Evolutionary conservation across 495 filamentous ascomycete genomes (phyloP).

Genomic region (Aspergillus sparsus): DNA sequence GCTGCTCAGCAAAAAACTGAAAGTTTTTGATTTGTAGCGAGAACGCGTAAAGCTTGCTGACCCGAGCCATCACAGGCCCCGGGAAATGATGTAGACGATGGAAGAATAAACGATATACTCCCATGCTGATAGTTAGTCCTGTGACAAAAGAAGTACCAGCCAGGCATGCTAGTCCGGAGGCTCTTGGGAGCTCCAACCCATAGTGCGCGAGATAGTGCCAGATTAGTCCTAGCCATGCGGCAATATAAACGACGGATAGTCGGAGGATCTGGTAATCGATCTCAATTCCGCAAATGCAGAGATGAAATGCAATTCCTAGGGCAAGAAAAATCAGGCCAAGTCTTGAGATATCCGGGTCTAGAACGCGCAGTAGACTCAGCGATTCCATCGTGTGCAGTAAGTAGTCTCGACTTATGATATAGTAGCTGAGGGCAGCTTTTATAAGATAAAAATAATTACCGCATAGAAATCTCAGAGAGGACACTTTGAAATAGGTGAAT

Average conservation of each 20-base stretch:
- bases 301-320: background rate
- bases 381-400: background rate
- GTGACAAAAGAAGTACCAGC: background rate
- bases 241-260: background rate
- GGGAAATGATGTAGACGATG: conserved; percentile 48
- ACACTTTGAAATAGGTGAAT: no score
- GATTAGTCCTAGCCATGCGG: background rate
- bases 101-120: conserved; percentile 47
- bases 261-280: background rate
- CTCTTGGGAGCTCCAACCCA: background rate
- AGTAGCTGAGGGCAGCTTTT: no score
- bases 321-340: background rate
- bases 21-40: conserved; percentile 35
- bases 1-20: conserved; percentile 38
- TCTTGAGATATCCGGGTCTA: background rate
- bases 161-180: background rate
- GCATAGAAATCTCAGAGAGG: no score
- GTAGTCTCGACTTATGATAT: no score
- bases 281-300: background rate
- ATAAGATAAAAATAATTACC: no score
- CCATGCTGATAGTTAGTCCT: conserved; percentile 36
- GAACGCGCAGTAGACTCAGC: background rate
- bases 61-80: conserved; percentile 41
- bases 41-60: conserved; percentile 42
- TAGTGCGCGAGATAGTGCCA: background rate